Base-by-base conservation (phyloP, 768 basidiomycete genomes). In the Kwoniella dejecticola region DNA sequence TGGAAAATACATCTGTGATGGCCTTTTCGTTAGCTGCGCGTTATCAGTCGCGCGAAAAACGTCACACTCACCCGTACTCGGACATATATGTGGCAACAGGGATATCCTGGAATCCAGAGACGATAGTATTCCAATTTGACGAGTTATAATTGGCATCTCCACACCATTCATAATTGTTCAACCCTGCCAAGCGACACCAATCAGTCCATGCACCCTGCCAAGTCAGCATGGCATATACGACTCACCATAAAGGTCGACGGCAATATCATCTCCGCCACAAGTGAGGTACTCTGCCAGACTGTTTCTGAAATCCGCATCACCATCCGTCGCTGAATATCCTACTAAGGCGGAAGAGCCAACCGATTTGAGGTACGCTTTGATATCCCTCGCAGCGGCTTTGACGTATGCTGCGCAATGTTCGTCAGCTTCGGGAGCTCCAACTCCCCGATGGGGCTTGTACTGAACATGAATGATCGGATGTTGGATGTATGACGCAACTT, bases 311-410 rank as follows among this genome's bases (percentile, higher is more conserved):
- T 79, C 76, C 13, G 84, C 70, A 41, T 82, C 81, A 2, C 88
- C 91, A 70, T 96, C 87, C 42, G 91, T 91, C 21, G 89, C 86
- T 21, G 91, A 85, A 80, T 95, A 96, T 5, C 89, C 90, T 27
- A 94, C 86, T 17, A 94, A 84, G 7, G 83, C 84, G 75, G 60
- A 62, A 0, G 85, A 89, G 13, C 81, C 79, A 69, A 74, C 44
- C 3, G 81, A 87, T 71, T 64, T 88, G 85, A 96, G 82, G 78
- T 92, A 95, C 6, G 91, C 85, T 75, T 87, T 92, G 66, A 85
- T 81, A 75, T 96, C 93, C 38, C 93, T 86, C 26, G 91, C 90
- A 23, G 93, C 93, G 38, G 91, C 91, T 77, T 93, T 94, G 74
- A 96, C 84, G 77, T 85, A 96, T 4, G 91, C 74, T 77, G 45